A percentile compares a stretch with the other conserved stretches of the same genome.
Conservation (phyloP, 148 eudicot species). For the Rhododendron henanense region DNA sequence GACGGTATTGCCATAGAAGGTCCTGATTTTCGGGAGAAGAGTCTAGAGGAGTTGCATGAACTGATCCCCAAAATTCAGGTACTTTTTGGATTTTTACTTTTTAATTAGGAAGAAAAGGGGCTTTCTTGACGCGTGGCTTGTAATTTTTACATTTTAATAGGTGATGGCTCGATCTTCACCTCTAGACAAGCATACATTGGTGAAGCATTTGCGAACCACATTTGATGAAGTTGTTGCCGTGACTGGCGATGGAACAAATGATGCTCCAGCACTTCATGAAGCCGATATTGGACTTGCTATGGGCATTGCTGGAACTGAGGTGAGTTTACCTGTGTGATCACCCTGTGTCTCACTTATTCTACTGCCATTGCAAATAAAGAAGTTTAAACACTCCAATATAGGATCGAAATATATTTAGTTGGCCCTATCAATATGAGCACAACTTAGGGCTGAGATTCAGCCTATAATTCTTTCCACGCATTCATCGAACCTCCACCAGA, state of each 20-base stretch:
- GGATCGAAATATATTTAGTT: neutral
- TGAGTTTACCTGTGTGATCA: constrained; percentile 12
- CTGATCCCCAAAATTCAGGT: constrained; percentile 92
- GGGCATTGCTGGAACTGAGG: constrained; percentile 99
- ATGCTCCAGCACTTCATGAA: constrained; percentile 98
- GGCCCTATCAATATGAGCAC: neutral
- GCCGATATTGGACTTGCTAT: constrained; percentile 99
- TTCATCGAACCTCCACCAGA: neutral
- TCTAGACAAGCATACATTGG: constrained; percentile 87
- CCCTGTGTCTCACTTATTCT: neutral
- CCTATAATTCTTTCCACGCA: neutral
- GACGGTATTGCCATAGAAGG: constrained; percentile 97
- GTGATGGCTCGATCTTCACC: constrained; percentile 99
- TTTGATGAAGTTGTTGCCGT: constrained; percentile 97
- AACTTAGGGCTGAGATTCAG: neutral
- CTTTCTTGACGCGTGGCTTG: neutral
- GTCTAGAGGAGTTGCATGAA: constrained; percentile 55
- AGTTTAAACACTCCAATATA: neutral
- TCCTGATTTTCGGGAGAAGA: constrained; percentile 84
- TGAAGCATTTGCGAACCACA: constrained; percentile 92
- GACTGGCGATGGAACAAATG: constrained; percentile 98
- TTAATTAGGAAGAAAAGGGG: neutral
- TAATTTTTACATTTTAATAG: constrained; percentile 22
- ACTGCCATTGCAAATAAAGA: neutral
- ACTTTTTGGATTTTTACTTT: neutral